Percentiles rank a stretch among this genome's conserved stretches.
phyloP scores from a whole-genome alignment of 23 red algal species.

The Gracilaria gracilis region DNA sequence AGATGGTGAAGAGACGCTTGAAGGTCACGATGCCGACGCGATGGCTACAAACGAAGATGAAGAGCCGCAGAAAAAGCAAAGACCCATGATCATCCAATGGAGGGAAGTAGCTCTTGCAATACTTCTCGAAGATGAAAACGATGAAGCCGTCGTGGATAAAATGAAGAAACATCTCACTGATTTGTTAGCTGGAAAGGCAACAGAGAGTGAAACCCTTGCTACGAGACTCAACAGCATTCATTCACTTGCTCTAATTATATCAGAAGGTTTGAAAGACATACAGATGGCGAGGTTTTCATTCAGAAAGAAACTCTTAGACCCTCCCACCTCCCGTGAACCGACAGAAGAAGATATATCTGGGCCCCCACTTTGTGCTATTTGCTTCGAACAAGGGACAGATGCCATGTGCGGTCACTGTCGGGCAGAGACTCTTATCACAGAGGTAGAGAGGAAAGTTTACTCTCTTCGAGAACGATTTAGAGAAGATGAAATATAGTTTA shows the following conservation, averaged over 20 bases:
- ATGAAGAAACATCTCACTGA: slow-evolving; percentile 26
- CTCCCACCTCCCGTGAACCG: slow-evolving; percentile 33
- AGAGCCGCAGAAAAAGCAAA: background rate
- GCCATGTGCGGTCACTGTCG: slow-evolving; percentile 49
- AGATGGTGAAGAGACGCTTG: background rate
- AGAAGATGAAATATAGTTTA: background rate
- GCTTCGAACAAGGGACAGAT: slow-evolving; percentile 45
- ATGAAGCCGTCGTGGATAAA: background rate
- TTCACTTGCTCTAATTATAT: slow-evolving; percentile 23
- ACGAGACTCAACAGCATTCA: slow-evolving; percentile 17
- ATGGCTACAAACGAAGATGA: background rate
- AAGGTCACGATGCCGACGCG: background rate
- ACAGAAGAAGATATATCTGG: slow-evolving; percentile 38
- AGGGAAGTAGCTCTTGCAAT: slow-evolving; percentile 25
- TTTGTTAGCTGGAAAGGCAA: background rate
- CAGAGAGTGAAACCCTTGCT: slow-evolving; percentile 1
- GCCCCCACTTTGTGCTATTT: slow-evolving; percentile 29
- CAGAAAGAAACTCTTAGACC: background rate
- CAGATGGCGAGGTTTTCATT: slow-evolving; percentile 12
- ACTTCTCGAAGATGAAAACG: slow-evolving; percentile 29
- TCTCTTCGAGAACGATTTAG: background rate
- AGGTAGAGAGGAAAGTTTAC: slow-evolving; percentile 49
- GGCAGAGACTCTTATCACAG: slow-evolving; percentile 16
- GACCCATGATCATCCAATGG: slow-evolving; percentile 1
- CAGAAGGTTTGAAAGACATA: slow-evolving; percentile 23